Conservation (phyloP, 768 basidiomycete species). For the Lentinula detonsa region DNA sequence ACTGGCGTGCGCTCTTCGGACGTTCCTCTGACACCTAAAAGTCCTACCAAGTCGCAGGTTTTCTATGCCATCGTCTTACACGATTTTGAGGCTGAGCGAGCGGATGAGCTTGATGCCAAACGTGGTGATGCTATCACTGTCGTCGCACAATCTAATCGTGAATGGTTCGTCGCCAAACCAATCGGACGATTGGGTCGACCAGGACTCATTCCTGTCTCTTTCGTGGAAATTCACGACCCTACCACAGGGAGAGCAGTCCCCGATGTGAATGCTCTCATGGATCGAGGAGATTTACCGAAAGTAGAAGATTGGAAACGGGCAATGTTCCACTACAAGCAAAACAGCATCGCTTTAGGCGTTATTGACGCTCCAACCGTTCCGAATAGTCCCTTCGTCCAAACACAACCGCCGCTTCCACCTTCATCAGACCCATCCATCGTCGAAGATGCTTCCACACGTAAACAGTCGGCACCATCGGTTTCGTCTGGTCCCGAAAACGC, state of each 20-base stretch:
- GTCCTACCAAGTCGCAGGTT: constrained; percentile 48
- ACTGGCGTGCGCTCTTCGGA: constrained; percentile 14
- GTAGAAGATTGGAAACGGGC: constrained; percentile 99
- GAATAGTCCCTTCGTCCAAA: constrained; percentile 33
- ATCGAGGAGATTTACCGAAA: constrained; percentile 82
- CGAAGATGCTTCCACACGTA: constrained; percentile 22
- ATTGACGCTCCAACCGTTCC: constrained; percentile 58
- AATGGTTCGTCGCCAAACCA: constrained; percentile 99
- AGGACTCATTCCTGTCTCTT: constrained; percentile 94
- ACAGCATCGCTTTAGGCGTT: constrained; percentile 90
- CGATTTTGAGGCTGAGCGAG: constrained; percentile 91
- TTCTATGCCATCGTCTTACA: constrained; percentile 95
- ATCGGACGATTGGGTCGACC: constrained; percentile 93
- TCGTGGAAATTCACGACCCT: constrained; percentile 95
- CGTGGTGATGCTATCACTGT: constrained; percentile 93
- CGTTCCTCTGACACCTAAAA: constrained; percentile 20
- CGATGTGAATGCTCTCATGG: constrained; percentile 75
- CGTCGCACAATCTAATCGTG: constrained; percentile 98
- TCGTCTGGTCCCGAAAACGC: constrained; percentile 34
- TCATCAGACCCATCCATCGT: constrained; percentile 15
- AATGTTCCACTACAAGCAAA: constrained; percentile 93
- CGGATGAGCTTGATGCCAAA: constrained; percentile 94
- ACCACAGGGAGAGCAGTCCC: constrained; percentile 72
- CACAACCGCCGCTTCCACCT: constrained; percentile 13
- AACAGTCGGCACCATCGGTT: constrained; percentile 12